Conservation (phyloP, 1,284 basidiomycete species). For the Exobasidium cylindrosporum region DNA sequence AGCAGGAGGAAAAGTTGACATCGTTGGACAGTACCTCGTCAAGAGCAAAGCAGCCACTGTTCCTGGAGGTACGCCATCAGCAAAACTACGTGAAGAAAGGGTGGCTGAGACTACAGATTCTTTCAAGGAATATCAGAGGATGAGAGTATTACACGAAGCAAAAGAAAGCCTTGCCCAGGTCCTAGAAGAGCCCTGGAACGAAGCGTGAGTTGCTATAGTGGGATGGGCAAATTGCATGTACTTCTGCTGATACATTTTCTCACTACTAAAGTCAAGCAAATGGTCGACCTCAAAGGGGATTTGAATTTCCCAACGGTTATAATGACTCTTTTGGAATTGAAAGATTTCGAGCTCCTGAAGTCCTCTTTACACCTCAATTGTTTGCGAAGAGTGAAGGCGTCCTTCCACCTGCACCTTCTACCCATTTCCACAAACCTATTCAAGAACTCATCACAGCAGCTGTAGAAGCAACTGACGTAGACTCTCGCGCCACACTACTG, state of each 20-base stretch:
- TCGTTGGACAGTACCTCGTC: slow-evolving; percentile 82
- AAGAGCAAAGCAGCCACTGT: slow-evolving; percentile 68
- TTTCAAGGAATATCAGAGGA: slow-evolving; percentile 80
- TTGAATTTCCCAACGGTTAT: slow-evolving; percentile 96
- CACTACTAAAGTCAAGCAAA: slow-evolving; percentile 24
- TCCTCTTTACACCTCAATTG: slow-evolving; percentile 78
- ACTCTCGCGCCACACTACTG: slow-evolving; percentile 82
- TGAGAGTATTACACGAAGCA: slow-evolving; percentile 86
- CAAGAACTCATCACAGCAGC: slow-evolving; percentile 69
- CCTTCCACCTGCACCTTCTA: slow-evolving; percentile 8
- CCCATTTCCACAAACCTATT: slow-evolving; percentile 9
- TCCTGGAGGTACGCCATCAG: slow-evolving; percentile 66
- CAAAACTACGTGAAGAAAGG: slow-evolving; percentile 45
- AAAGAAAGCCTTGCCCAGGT: slow-evolving; percentile 83
- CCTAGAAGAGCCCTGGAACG: slow-evolving; percentile 80
- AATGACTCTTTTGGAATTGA: slow-evolving; percentile 79
- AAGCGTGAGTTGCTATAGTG: slow-evolving; percentile 65
- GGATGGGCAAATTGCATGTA: too few relatives aligned
- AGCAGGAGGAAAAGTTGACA: slow-evolving; percentile 40
- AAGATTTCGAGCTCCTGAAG: slow-evolving; percentile 80
- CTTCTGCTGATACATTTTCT: slow-evolving; percentile 2
- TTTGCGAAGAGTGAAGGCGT: slow-evolving; percentile 57
- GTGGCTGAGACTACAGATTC: slow-evolving; percentile 63
- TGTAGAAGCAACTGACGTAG: slow-evolving; percentile 81
- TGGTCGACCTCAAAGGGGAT: slow-evolving; percentile 61